Evolutionary conservation across 805 yeast genomes (phyloP), one percentile per base, ranked within the genome.

Genomic region (Tetrapisispora pingtungensis): DNA sequence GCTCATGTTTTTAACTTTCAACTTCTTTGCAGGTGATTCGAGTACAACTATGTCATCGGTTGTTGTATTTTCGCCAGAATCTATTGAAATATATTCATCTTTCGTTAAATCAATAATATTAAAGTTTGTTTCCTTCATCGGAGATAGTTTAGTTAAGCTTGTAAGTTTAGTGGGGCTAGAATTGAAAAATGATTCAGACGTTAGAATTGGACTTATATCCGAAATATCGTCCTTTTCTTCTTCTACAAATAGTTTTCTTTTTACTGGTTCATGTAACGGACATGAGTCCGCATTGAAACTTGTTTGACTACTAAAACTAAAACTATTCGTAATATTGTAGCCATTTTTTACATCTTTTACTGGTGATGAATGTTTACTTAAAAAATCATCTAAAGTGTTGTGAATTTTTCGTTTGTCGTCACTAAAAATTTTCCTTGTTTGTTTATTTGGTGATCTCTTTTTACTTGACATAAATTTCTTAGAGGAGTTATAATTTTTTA

Each of bases 371-470:
- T 56, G 60, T 14, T 40, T 42, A 33, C 40, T 43, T 18, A 59
- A 42, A 39, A 58, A 60, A 1, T 10, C 40, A 37, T 58, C 60
- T 10, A 61, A 42, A 15, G 49, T 59, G 40, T 57, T 59, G 33
- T 51, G 53, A 31, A 8, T 14, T 31, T 10, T 32, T 32, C 5
- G 5, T n/a, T 32, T n/a, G 3, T 32, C 34, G 4, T 5, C 10
- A 15, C 6, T 10, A 32, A 32, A 4, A 8, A 3, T 14, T 32
- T 32, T 32, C 14, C n/a, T 32, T 8, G 10, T n/a, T n/a, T 18
- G 7, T 37, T 7, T 40, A 13, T n/a, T 24, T 19, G 43, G 46
- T 6, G 34, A 22, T 15, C 33, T 34, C 19, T 27, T 39, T 6
- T 30, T 22, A 18, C 7, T n/a, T 7, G n/a, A 5, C 17, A 6